phyloP scores from a whole-genome alignment of 164 flowering plant genomes.

The Dillenia turbinata region DNA sequence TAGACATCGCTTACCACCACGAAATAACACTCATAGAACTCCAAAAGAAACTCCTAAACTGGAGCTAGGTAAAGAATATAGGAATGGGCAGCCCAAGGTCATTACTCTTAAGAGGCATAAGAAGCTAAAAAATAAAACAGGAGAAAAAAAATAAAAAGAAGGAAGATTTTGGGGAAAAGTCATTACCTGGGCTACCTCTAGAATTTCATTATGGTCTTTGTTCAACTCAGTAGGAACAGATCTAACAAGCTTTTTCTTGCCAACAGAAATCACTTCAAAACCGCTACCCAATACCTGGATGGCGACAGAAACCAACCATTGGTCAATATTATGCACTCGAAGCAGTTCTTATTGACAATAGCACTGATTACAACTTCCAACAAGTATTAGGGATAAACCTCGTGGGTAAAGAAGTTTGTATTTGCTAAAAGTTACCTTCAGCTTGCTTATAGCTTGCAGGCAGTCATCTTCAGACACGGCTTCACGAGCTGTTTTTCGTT shows the following conservation, averaged over 20 bases:
- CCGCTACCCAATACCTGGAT: slow-evolving; percentile 85
- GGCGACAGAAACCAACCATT: not conserved
- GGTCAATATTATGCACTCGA: no score
- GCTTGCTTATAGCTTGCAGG: slow-evolving; percentile 89
- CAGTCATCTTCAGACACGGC: slow-evolving; percentile 95
- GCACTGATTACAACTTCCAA: no score
- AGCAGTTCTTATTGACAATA: no score
- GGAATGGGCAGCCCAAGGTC: no score
- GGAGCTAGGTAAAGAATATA: no score
- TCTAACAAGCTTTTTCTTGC: slow-evolving; percentile 85
- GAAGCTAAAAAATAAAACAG: not conserved
- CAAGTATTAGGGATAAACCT: no score
- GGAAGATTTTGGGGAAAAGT: not conserved
- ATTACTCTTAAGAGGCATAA: no score
- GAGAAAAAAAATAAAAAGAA: not conserved
- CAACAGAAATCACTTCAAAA: slow-evolving; percentile 90
- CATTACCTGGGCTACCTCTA: slow-evolving; percentile 90
- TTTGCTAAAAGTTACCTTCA: slow-evolving; percentile 51
- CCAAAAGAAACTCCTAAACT: no score
- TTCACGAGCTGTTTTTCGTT: slow-evolving; percentile 77
- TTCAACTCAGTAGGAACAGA: slow-evolving; percentile 97
- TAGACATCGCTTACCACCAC: no score
- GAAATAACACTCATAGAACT: no score
- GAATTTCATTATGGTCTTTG: slow-evolving; percentile 94
- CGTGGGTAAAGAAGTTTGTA: no score